These are phyloP conservation scores for Eucalyptus pauciflora DNA, from an alignment of 345 rosid genomes.

Conservation along the genomic window DNA sequence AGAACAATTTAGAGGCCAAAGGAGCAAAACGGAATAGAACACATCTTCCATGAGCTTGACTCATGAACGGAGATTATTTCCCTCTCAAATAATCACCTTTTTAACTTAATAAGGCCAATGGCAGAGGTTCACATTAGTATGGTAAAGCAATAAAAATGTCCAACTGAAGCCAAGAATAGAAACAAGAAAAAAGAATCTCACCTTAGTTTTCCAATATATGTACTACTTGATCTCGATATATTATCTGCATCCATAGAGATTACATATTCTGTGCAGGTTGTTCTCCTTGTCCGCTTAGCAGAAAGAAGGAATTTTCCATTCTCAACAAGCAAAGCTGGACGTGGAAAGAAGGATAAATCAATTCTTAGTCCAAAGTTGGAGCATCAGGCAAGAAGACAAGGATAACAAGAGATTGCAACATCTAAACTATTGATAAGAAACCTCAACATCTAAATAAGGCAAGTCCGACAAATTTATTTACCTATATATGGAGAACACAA, in stretches of 20 bases:
- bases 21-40: neutral
- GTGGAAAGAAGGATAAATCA: neutral
- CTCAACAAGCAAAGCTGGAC: constrained; percentile 27
- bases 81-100: neutral
- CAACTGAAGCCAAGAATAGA: neutral
- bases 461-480: neutral
- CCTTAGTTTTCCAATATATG: constrained; percentile 42
- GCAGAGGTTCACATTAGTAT: neutral
- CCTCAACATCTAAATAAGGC: neutral
- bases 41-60: neutral
- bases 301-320: constrained; percentile 34
- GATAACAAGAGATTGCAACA: neutral
- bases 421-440: neutral
- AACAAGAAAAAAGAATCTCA: neutral
- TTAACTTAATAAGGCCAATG: neutral
- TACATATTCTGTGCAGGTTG: constrained; percentile 38
- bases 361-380: neutral
- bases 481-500: neutral
- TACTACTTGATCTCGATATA: constrained; percentile 35
- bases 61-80: neutral
- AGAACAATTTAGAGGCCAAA: neutral
- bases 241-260: constrained; percentile 42
- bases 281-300: constrained; percentile 35
- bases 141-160: neutral
- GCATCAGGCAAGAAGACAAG: neutral